Percentiles rank a stretch among this genome's conserved stretches.
These are phyloP conservation scores for Haberlea rhodopensis DNA, from an alignment of 257 asterid species.

Conservation along the genomic window DNA sequence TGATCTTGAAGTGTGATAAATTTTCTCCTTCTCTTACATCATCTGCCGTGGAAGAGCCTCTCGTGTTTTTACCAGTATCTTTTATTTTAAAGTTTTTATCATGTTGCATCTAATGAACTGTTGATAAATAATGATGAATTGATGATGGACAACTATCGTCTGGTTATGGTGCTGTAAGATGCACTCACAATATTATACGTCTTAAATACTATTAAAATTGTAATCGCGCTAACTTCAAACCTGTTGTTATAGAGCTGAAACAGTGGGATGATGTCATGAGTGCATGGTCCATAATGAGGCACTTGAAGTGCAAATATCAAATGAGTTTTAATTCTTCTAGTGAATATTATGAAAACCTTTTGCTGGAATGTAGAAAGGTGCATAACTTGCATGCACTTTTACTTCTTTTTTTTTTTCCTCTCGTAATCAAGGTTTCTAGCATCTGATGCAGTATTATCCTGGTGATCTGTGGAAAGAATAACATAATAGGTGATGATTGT, in stretches of 20 bases:
- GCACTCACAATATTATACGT: neutral
- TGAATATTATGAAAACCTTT: neutral
- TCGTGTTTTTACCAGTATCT: neutral
- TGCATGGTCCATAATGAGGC: neutral
- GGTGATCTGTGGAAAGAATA: no score
- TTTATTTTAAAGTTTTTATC: no score
- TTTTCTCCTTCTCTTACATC: conserved; percentile 8
- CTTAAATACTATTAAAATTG: conserved; percentile 9
- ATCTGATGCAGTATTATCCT: no score
- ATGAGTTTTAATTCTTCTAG: neutral
- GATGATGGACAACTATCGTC: neutral
- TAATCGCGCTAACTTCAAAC: conserved; percentile 11
- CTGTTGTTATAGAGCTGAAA: neutral
- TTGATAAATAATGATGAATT: no score
- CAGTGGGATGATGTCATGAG: neutral
- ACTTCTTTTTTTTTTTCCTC: neutral
- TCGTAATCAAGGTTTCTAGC: neutral
- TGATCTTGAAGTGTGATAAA: neutral
- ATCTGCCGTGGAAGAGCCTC: neutral
- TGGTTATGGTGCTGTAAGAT: conserved; percentile 10
- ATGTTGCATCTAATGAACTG: neutral
- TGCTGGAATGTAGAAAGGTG: neutral
- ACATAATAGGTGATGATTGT: no score
- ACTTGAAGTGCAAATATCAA: neutral
- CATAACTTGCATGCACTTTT: neutral